Base-by-base conservation (phyloP, 345 rosid genomes). In the Alliaria petiolata region DNA sequence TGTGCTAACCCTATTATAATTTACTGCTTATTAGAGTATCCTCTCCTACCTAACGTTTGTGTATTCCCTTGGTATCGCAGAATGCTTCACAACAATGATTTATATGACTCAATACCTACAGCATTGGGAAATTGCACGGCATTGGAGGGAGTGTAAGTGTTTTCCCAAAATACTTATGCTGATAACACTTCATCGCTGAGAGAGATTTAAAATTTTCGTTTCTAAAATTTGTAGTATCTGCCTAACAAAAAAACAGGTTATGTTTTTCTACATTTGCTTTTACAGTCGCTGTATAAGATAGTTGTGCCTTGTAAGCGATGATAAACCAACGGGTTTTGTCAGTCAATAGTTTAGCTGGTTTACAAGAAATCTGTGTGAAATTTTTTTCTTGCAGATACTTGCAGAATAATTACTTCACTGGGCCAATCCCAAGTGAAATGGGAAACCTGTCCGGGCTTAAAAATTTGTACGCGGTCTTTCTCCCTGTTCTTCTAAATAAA, bases 391-490 rank as follows among this genome's bases (percentile, higher is more conserved):
- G 56, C 87, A 95, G 99, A 80, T 87, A 65, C 82, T 80, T 95
- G 96, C 99, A 91, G 85, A 82, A 88, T 33, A 95, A 95, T 84
- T 95, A 85, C 86, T 77, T 95, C 44, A 86, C 87, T 60, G 98
- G 91, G 34, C 40, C 62, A 25, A 84, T 95, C 77, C 99, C 99
- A 34, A 82, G 83, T 79, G 99, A 91, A 83, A 40, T 95, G 58
- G 99, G 95, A 79, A 91, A 88, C 70, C 79, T 95, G 57, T 83
- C 96, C 2, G 72, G 49, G 60, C 93, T 95, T 79, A 79, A 65
- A 72, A 64, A 76, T 56, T 63, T 95, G 99, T 95, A 81, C 81
- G 97, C 80, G 49, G 15, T 36, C 74, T 76, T 50, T 55, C 55
- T 78, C 78, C 58, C 6, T 16, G 38, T 50, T 47, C 47, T 35